Percentiles rank a stretch among this genome's conserved stretches.
Evolutionary conservation across 352 stramenopile genomes (phyloP).

Genomic region (Globisporangium parvum): DNA sequence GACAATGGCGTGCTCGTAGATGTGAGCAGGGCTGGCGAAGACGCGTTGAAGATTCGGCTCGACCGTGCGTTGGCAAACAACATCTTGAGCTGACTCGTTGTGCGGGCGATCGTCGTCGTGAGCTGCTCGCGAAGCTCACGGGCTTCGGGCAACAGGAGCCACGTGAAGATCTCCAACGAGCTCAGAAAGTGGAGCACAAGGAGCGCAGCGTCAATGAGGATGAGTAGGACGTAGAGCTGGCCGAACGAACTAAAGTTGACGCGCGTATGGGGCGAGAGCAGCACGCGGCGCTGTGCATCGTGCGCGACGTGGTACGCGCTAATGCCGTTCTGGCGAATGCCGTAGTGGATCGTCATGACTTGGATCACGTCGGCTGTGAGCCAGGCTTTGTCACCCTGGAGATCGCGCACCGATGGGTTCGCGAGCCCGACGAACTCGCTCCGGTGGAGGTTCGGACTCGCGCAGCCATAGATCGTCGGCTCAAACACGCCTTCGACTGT

Average conservation of each 20-base stretch:
- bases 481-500: neutral
- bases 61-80: neutral
- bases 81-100: too few relatives aligned
- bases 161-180: slow-evolving; percentile 20
- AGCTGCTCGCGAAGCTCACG: slow-evolving; percentile 10
- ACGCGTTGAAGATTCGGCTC: too few relatives aligned
- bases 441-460: neutral
- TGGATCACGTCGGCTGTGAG: slow-evolving; percentile 17
- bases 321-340: slow-evolving; percentile 17
- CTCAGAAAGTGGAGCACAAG: slow-evolving; percentile 17
- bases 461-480: neutral
- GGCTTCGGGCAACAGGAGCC: slow-evolving; percentile 16
- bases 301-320: slow-evolving; percentile 13
- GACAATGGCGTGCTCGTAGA: too few relatives aligned
- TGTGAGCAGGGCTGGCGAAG: too few relatives aligned
- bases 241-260: slow-evolving; percentile 17
- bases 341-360: slow-evolving; percentile 9
- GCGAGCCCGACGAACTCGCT: neutral
- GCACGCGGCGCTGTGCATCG: neutral
- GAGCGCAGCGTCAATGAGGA: slow-evolving; percentile 14
- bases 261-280: slow-evolving; percentile 6
- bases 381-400: slow-evolving; percentile 8
- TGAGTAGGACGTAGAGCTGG: slow-evolving; percentile 18
- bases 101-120: neutral
- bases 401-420: too few relatives aligned